A percentile compares a stretch with the other conserved stretches of the same genome.
Conservation (phyloP, 352 stramenopile genomes). For the Peronospora belbahrii region DNA sequence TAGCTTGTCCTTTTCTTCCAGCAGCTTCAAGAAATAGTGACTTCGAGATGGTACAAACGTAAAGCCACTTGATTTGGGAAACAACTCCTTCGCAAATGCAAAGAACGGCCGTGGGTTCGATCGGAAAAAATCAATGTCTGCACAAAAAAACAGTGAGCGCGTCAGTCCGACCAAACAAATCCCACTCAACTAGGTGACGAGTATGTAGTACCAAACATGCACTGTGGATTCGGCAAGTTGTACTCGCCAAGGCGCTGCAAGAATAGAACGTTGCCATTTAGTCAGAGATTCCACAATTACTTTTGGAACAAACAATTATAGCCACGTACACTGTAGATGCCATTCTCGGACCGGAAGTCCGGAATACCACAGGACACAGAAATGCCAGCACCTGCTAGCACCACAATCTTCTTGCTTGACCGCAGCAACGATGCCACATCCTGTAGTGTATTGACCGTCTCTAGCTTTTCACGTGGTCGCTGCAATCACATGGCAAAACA, state of each 20-base stretch:
- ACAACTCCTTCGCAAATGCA: slow-evolving; percentile 89
- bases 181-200: neutral
- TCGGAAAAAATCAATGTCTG: slow-evolving; percentile 95
- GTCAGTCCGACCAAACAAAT: slow-evolving; percentile 29
- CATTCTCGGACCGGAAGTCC: slow-evolving; percentile 94
- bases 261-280: neutral
- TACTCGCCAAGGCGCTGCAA: slow-evolving; percentile 65
- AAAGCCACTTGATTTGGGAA: slow-evolving; percentile 72
- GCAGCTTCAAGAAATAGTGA: slow-evolving; percentile 93
- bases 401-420: slow-evolving; percentile 84
- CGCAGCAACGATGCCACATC: slow-evolving; percentile 69
- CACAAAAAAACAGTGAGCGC: slow-evolving; percentile 2
- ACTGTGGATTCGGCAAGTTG: slow-evolving; percentile 78
- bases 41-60: slow-evolving; percentile 84
- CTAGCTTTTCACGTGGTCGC: slow-evolving; percentile 41
- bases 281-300: slow-evolving; percentile 2
- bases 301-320: neutral
- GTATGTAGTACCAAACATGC: slow-evolving; percentile 76
- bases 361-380: slow-evolving; percentile 96
- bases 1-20: slow-evolving; percentile 90
- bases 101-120: slow-evolving; percentile 96
- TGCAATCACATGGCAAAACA: slow-evolving; percentile 4
- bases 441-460: slow-evolving; percentile 55
- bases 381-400: slow-evolving; percentile 92
- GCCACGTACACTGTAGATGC: slow-evolving; percentile 82